A percentile compares a stretch with the other conserved stretches of the same genome.
Conservation (phyloP, 2,329 filamentous ascomycete species). For the Aspergillus hiratsukae region DNA sequence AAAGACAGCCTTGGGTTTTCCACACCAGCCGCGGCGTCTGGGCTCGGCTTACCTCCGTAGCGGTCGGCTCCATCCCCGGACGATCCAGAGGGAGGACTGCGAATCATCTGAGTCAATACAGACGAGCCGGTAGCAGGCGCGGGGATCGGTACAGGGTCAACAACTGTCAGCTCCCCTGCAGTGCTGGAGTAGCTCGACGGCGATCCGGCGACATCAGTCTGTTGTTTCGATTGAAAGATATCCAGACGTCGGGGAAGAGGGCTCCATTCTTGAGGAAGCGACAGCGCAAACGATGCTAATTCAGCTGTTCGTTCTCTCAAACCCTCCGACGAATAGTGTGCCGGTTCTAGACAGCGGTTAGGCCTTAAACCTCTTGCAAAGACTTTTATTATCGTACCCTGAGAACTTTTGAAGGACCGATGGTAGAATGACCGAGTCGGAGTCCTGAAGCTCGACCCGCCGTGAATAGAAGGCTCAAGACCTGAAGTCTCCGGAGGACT, state of each 20-base stretch:
- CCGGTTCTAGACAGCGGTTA: conserved; percentile 53
- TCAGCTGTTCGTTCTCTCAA: conserved; percentile 85
- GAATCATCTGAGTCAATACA: conserved; percentile 49
- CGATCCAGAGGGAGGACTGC: conserved; percentile 32
- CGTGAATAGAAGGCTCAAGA: conserved; percentile 25
- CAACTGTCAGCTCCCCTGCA: conserved; percentile 6
- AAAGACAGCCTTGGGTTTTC: conserved; percentile 5
- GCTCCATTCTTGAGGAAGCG: conserved; percentile 32
- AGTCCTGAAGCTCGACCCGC: conserved; percentile 34
- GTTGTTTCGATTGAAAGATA: conserved; percentile 20
- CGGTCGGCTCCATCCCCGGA: conserved; percentile 15
- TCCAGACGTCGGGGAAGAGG: conserved; percentile 27
- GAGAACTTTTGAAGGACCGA: conserved; percentile 39
- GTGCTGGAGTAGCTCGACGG: conserved; percentile 17
- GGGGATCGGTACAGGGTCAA: conserved; percentile 14
- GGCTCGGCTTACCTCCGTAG: neutral
- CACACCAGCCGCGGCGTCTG: conserved; percentile 15
- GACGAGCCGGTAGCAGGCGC: conserved; percentile 37
- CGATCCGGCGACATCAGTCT: conserved; percentile 14
- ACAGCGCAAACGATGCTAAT: conserved; percentile 75
- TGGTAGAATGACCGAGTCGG: conserved; percentile 44
- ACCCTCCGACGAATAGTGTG: conserved; percentile 67
- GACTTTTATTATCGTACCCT: conserved; percentile 26
- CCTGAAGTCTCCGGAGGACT: conserved; percentile 23
- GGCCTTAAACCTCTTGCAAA: conserved; percentile 4